phyloP scores from a whole-genome alignment of 108 stramenopile genomes.

The Nitzschia palea region DNA sequence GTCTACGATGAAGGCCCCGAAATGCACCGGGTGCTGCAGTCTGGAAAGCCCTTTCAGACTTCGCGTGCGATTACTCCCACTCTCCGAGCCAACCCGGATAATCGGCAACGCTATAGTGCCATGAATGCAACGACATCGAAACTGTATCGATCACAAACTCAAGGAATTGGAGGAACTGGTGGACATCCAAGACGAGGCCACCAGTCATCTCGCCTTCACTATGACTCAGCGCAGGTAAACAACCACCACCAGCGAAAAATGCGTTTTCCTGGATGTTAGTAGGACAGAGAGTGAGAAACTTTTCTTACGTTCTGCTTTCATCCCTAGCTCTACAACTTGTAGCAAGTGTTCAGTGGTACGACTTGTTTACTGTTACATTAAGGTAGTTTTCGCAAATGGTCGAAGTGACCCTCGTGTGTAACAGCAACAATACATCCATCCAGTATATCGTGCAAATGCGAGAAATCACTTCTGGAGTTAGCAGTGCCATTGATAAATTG shows the following conservation, averaged over 20 bases:
- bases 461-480: neutral
- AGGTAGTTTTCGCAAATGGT: neutral
- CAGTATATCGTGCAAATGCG: conserved; percentile 8
- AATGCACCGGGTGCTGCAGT: neutral
- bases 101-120: conserved; percentile 3
- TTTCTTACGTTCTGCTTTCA: too few relatives aligned
- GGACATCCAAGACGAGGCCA: too few relatives aligned
- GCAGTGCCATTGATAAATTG: neutral
- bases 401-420: neutral
- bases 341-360: too few relatives aligned
- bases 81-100: conserved; percentile 15
- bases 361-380: too few relatives aligned
- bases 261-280: too few relatives aligned
- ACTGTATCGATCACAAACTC: neutral
- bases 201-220: too few relatives aligned
- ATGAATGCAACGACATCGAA: neutral
- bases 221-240: too few relatives aligned
- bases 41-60: conserved; percentile 12
- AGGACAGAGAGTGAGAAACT: too few relatives aligned
- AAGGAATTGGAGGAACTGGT: neutral
- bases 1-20: neutral
- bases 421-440: conserved; percentile 12
- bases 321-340: too few relatives aligned
- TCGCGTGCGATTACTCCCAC: neutral
- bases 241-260: too few relatives aligned